Conservation (phyloP, 768 basidiomycete genomes). For the Calvatia gigantea region DNA sequence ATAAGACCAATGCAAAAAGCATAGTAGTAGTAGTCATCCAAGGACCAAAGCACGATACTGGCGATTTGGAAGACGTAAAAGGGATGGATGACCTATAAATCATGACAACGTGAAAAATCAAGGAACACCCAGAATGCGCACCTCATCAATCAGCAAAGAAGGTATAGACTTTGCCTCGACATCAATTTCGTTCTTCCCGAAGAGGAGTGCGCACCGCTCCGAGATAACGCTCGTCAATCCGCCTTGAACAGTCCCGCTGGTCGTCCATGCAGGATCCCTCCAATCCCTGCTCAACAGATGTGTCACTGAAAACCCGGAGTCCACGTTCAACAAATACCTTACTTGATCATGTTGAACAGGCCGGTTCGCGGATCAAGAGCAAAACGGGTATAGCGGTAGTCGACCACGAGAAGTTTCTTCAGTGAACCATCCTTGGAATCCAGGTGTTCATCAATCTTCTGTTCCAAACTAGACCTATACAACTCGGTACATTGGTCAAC, state of each 20-base stretch:
- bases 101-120: conserved; percentile 3
- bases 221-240: conserved; percentile 57
- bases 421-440: conserved; percentile 35
- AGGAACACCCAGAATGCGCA: conserved; percentile 23
- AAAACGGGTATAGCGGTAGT: conserved; percentile 92
- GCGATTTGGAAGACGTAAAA: conserved; percentile 99
- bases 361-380: conserved; percentile 83
- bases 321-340: conserved; percentile 18
- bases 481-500: conserved; percentile 20
- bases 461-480: conserved; percentile 22
- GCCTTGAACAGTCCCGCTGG: conserved; percentile 53
- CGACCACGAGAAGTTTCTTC: conserved; percentile 61
- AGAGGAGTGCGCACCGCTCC: conserved; percentile 67
- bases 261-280: conserved; percentile 77
- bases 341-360: conserved; percentile 81
- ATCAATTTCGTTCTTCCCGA: conserved; percentile 85
- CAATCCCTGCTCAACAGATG: conserved; percentile 66
- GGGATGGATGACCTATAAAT: conserved; percentile 78
- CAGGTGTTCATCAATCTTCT: conserved; percentile 29
- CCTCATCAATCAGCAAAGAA: conserved; percentile 85
- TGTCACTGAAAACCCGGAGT: neutral
- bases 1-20: conserved; percentile 96
- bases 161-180: conserved; percentile 83
- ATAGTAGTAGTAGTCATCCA: conserved; percentile 97
- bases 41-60: conserved; percentile 88